These are phyloP conservation scores for Pholiota adiposa DNA, from an alignment of 1,284 basidiomycete genomes.

Conservation along the genomic window DNA sequence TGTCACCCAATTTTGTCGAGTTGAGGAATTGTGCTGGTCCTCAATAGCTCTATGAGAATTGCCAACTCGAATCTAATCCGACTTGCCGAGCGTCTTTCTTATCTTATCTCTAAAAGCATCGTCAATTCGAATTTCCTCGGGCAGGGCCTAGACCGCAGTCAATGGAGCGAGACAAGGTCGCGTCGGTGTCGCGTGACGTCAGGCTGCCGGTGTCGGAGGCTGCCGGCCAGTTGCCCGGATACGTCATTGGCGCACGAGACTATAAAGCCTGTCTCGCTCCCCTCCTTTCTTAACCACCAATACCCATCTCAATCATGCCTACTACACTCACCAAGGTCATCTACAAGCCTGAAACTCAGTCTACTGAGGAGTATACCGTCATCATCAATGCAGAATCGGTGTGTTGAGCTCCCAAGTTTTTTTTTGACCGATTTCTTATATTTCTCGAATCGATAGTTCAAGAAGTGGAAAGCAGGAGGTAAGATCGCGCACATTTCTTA, in stretches of 20 bases:
- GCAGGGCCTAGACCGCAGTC: neutral
- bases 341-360: constrained; percentile 74
- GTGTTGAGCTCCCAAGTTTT: constrained; percentile 2
- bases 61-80: constrained; percentile 13
- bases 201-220: constrained; percentile 14
- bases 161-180: constrained; percentile 5
- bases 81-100: constrained; percentile 12
- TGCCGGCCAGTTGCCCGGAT: constrained; percentile 21
- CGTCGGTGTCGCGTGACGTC: constrained; percentile 38
- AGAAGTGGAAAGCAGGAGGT: constrained; percentile 83
- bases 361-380: constrained; percentile 71
- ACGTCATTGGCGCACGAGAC: constrained; percentile 39
- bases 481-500: constrained; percentile 25
- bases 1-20: constrained; percentile 22
- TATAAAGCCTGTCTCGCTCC: constrained; percentile 34
- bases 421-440: neutral
- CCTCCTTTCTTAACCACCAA: constrained; percentile 14
- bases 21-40: constrained; percentile 18
- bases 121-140: constrained; percentile 3
- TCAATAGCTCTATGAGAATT: constrained; percentile 14
- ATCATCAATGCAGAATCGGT: constrained; percentile 75
- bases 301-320: constrained; percentile 41
- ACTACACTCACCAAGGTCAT: constrained; percentile 70
- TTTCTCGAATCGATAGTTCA: constrained; percentile 52
- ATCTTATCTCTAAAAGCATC: constrained; percentile 4